Conservation (phyloP, 139 green algal genomes). For the Closterium sp. region DNA sequence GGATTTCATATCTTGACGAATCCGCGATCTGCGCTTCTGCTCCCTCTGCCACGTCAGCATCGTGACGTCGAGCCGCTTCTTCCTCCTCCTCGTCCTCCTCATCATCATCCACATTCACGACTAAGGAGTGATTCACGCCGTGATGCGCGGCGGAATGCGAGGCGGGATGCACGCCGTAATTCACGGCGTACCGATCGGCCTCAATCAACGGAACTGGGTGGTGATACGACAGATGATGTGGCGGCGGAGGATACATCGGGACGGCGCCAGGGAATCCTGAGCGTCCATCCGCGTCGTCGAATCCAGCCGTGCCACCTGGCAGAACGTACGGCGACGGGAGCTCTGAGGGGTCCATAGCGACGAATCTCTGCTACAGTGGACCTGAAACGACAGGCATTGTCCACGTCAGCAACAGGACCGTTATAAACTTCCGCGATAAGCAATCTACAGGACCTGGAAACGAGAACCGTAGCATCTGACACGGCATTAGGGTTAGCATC, state of each 20-base stretch:
- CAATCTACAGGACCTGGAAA: not conserved
- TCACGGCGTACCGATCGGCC: not conserved
- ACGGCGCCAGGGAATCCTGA: not conserved
- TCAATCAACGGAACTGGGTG: not conserved
- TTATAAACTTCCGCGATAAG: not conserved
- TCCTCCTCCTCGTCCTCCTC: not conserved
- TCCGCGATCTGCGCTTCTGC: not conserved
- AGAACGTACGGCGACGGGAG: not conserved
- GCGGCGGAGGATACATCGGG: not conserved
- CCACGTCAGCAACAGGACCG: not conserved
- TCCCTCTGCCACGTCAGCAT: not conserved
- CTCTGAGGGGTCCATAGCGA: not conserved
- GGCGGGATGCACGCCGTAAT: not conserved
- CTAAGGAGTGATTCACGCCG: not conserved
- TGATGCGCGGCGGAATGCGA: not conserved
- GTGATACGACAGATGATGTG: not conserved
- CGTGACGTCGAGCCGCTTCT: not conserved
- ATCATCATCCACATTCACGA: not conserved
- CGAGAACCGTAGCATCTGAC: not conserved
- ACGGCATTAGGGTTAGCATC: not conserved
- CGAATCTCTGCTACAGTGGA: not conserved
- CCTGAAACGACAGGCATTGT: not conserved
- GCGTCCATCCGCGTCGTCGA: not conserved
- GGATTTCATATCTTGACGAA: not conserved
- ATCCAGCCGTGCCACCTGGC: not conserved